These are phyloP conservation scores for Cladorrhinum samala DNA, from an alignment of 495 filamentous ascomycete genomes.

Conservation along the genomic window DNA sequence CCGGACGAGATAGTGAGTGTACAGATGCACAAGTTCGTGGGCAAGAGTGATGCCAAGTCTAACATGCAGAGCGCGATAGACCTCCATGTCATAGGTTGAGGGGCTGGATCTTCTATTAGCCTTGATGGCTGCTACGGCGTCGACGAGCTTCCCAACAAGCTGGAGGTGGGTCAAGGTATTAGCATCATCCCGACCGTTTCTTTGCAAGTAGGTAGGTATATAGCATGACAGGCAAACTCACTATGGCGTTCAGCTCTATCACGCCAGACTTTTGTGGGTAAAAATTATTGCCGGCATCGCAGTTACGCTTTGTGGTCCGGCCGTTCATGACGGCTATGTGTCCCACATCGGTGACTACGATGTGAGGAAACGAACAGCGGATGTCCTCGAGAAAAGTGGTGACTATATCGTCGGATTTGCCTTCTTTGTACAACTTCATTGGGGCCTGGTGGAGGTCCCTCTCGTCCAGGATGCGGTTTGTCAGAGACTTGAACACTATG, in stretches of 20 bases:
- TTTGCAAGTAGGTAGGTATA: not conserved
- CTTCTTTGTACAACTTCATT: not conserved
- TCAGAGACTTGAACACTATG: not conserved
- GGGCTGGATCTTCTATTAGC: too few relatives aligned
- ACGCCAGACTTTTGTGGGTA: not conserved
- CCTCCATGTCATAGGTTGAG: too few relatives aligned
- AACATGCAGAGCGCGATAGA: slow-evolving; percentile 1
- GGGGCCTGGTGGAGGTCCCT: not conserved
- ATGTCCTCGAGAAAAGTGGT: not conserved
- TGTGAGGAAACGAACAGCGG: slow-evolving; percentile 1
- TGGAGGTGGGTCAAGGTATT: too few relatives aligned
- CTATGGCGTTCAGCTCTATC: slow-evolving; percentile 2
- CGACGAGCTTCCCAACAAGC: too few relatives aligned
- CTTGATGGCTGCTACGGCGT: too few relatives aligned
- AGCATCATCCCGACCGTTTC: too few relatives aligned
- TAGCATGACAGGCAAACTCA: not conserved
- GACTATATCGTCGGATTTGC: not conserved
- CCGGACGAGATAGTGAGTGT: not conserved
- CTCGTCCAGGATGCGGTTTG: not conserved
- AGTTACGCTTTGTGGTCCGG: slow-evolving; percentile 6
- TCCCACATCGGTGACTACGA: not conserved
- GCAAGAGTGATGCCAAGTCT: slow-evolving; percentile 2
- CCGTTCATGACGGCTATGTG: slow-evolving; percentile 3
- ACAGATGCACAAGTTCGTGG: slow-evolving; percentile 7
- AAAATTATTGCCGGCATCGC: not conserved